Percentiles rank a stretch among this genome's conserved stretches.
phyloP scores from a whole-genome alignment of 2,329 filamentous ascomycete genomes.

The Diaporthe batatas region DNA sequence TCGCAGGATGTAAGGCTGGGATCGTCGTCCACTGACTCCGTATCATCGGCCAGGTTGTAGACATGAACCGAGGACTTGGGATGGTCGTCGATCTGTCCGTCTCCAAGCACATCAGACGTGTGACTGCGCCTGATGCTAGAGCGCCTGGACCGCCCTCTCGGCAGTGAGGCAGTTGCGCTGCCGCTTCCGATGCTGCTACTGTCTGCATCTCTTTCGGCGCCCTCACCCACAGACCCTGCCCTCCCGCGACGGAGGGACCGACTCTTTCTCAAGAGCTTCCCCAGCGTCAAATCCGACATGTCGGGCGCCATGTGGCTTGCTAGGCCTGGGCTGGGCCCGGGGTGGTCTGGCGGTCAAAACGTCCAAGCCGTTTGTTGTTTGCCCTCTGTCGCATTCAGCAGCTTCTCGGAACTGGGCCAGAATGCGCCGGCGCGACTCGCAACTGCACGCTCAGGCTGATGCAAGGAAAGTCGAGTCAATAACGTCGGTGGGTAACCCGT shows the following conservation, averaged over 20 bases:
- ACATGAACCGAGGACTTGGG: slow-evolving; percentile 44
- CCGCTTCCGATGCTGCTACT: slow-evolving; percentile 44
- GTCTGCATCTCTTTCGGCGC: slow-evolving; percentile 53
- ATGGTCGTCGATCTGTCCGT: slow-evolving; percentile 53
- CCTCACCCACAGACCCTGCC: slow-evolving; percentile 46
- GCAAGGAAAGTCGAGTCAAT: background rate
- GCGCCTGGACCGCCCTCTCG: slow-evolving; percentile 37
- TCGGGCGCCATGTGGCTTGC: slow-evolving; percentile 1
- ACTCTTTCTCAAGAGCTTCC: slow-evolving; percentile 67
- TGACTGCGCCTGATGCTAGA: slow-evolving; percentile 50
- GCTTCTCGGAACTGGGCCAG: background rate
- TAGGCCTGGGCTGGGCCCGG: background rate
- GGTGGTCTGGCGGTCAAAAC: slow-evolving; percentile 11
- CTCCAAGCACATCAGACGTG: slow-evolving; percentile 56
- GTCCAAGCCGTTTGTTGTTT: slow-evolving; percentile 20
- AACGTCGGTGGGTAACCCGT: slow-evolving; percentile 3
- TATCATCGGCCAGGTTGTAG: slow-evolving; percentile 39
- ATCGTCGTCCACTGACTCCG: slow-evolving; percentile 39
- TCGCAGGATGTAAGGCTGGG: slow-evolving; percentile 63
- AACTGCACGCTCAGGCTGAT: background rate
- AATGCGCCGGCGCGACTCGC: slow-evolving; percentile 14
- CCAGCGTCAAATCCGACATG: slow-evolving; percentile 55
- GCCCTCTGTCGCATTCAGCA: background rate
- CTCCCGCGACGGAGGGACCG: slow-evolving; percentile 63
- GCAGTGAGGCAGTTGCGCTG: slow-evolving; percentile 44